Base-by-base conservation (phyloP, 768 basidiomycete genomes). In the Russula dissimulans region DNA sequence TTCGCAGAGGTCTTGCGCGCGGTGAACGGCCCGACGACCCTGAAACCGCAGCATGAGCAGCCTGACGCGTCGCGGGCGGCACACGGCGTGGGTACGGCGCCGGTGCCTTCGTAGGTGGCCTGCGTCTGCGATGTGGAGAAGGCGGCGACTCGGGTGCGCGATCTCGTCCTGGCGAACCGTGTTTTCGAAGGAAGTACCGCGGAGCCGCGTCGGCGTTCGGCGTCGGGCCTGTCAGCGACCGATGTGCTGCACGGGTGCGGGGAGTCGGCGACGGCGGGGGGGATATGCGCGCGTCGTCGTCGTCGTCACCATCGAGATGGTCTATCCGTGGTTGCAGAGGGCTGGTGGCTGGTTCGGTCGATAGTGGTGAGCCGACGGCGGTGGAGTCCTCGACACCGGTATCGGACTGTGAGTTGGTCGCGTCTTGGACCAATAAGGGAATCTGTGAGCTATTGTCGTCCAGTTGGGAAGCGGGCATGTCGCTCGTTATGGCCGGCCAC, bases 401-500 rank as follows among this genome's bases (percentile, higher is more conserved):
- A 22, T 43, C 44, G 49, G 45, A n/a, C 12, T 49, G 48, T 12
- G 48, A 47, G 43, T 45, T 22, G 12, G 74, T 71, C 29, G 76
- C 60, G 9, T 74, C 66, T 48, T 71, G 72, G 67, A 64, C 26
- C 66, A 44, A 54, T 32, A 54, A 2, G 65, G 58, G 57, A 42
- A 65, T 52, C 46, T 73, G 75, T 34, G 68, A 73, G 22, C 60
- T 65, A 15, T 70, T 64, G 56, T 43, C n/a, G 29, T 78, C 74
- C 26, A 75, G 65, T 63, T 76, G 75, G 5, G 77, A 76, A 10
- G 71, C 56, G 34, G 77, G 71, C 3, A 73, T 59, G 41, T 69
- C 67, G 62, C 69, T 73, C 10, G 67, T 68, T 60, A 66, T 57
- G 32, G 73, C 62, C 34, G 69, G 69, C 76, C 77, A 80, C 56